A percentile compares a stretch with the other conserved stretches of the same genome.
Conservation (phyloP, 768 basidiomycete species). For the Fomitopsis pulvina region DNA sequence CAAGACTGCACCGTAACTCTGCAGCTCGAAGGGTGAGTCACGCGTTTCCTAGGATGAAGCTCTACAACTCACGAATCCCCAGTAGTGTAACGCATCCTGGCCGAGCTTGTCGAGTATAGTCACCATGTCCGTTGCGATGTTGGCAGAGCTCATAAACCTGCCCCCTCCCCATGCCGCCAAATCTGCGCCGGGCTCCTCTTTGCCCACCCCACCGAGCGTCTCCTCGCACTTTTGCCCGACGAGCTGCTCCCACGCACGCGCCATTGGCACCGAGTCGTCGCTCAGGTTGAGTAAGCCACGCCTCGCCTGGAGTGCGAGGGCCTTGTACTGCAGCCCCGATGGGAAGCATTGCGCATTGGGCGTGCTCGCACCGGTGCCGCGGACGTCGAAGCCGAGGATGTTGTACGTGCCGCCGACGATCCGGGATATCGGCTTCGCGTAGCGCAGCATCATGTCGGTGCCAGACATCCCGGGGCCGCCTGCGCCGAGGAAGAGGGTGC, state of each 20-base stretch:
- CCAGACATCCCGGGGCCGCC: constrained; percentile 14
- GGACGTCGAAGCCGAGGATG: constrained; percentile 15
- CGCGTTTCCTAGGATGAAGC: accelerated
- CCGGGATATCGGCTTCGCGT: constrained; percentile 5
- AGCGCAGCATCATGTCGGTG: constrained; percentile 2
- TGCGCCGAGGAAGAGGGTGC: constrained; percentile 12
- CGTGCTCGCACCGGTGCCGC: not conserved
- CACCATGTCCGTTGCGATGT: constrained; percentile 25
- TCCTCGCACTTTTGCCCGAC: constrained; percentile 6
- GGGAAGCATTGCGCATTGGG: constrained; percentile 3
- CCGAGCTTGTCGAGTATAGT: constrained; percentile 21
- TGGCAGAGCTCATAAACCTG: constrained; percentile 20
- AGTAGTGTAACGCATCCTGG: constrained; percentile 22
- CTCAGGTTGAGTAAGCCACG: constrained; percentile 6
- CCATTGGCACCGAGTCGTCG: constrained; percentile 1
- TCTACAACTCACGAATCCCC: constrained; percentile 18
- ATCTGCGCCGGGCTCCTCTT: not conserved
- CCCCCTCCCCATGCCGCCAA: constrained; percentile 8
- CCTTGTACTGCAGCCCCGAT: constrained; percentile 2
- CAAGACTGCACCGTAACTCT: constrained; percentile 13
- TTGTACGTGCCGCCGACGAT: constrained; percentile 10
- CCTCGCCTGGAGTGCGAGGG: constrained; percentile 7
- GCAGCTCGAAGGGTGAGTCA: not conserved
- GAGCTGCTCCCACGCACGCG: not conserved
- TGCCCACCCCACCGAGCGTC: constrained; percentile 6